These are phyloP conservation scores for Andrographis paniculata DNA, from an alignment of 305 asterid species.

Conservation along the genomic window DNA sequence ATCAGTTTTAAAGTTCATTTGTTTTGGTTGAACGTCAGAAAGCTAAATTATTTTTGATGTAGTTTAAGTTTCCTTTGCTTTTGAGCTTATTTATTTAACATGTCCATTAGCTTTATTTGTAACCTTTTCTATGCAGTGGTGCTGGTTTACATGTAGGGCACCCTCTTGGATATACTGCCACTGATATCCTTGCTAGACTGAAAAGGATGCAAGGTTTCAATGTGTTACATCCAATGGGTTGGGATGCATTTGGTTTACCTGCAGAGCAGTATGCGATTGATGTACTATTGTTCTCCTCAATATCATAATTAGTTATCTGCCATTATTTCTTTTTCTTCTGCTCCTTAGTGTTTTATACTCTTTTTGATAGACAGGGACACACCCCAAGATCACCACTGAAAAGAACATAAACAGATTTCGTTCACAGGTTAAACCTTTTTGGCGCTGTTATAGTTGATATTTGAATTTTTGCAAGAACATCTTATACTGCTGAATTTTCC, in stretches of 20 bases:
- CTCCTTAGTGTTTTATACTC: slow-evolving; percentile 16
- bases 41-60: background rate
- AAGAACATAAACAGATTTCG: slow-evolving; percentile 80
- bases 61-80: background rate
- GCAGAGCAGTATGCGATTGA: slow-evolving; percentile 98
- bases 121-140: slow-evolving; percentile 54
- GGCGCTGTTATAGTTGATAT: slow-evolving; percentile 6
- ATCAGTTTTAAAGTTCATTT: background rate
- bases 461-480: slow-evolving; percentile 10
- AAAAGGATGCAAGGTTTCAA: slow-evolving; percentile 95
- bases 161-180: slow-evolving; percentile 97
- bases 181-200: slow-evolving; percentile 91
- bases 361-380: slow-evolving; percentile 77
- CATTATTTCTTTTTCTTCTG: slow-evolving; percentile 4
- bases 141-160: slow-evolving; percentile 98
- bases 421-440: slow-evolving; percentile 44
- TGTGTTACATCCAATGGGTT: slow-evolving; percentile 98
- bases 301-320: slow-evolving; percentile 5
- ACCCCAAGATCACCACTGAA: slow-evolving; percentile 76
- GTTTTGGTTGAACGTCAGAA: background rate
- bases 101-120: slow-evolving; percentile 10
- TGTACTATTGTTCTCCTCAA: slow-evolving; percentile 29
- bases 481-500: background rate
- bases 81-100: slow-evolving; percentile 7
- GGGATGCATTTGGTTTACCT: slow-evolving; percentile 99